Conservation (phyloP, 75 land plant genomes). For the Adiantum capillusveneris region DNA sequence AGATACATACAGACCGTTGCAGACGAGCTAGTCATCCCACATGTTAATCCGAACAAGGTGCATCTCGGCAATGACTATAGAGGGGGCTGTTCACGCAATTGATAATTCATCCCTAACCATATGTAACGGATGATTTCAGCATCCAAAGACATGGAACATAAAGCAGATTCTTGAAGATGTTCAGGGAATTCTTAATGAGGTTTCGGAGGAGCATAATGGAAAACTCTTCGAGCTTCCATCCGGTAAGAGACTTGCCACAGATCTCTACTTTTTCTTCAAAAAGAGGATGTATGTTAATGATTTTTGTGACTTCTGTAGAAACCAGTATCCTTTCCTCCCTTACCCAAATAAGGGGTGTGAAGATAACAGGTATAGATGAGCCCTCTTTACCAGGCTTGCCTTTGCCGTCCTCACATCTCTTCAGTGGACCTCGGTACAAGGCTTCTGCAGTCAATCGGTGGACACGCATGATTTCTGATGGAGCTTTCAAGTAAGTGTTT, state of each 20-base stretch:
- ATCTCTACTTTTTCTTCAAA: no score
- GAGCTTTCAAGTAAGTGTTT: slow-evolving; percentile 35
- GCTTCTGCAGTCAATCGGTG: slow-evolving; percentile 67
- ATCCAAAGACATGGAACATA: slow-evolving; percentile 70
- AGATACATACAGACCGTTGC: slow-evolving; percentile 98
- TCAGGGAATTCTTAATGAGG: slow-evolving; percentile 29
- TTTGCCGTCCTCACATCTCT: slow-evolving; percentile 33
- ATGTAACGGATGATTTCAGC: slow-evolving; percentile 26
- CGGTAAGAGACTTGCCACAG: no score
- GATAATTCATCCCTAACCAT: not conserved
- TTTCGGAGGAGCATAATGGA: slow-evolving; percentile 11
- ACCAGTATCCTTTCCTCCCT: slow-evolving; percentile 51
- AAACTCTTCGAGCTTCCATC: not conserved
- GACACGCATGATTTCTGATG: slow-evolving; percentile 70
- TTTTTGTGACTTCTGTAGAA: slow-evolving; percentile 41
- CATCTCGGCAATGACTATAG: no score
- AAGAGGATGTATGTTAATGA: no score
- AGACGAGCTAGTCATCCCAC: slow-evolving; percentile 74
- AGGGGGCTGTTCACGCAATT: no score
- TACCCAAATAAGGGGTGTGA: slow-evolving; percentile 18
- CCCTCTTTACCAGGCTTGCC: slow-evolving; percentile 63
- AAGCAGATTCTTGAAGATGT: slow-evolving; percentile 60
- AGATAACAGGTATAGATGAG: slow-evolving; percentile 25
- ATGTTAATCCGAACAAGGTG: slow-evolving; percentile 64
- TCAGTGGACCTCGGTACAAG: slow-evolving; percentile 58